A percentile compares a stretch with the other conserved stretches of the same genome.
These are phyloP conservation scores for Lenwebbia sp. DNA, from an alignment of 345 rosid species.

Conservation along the genomic window DNA sequence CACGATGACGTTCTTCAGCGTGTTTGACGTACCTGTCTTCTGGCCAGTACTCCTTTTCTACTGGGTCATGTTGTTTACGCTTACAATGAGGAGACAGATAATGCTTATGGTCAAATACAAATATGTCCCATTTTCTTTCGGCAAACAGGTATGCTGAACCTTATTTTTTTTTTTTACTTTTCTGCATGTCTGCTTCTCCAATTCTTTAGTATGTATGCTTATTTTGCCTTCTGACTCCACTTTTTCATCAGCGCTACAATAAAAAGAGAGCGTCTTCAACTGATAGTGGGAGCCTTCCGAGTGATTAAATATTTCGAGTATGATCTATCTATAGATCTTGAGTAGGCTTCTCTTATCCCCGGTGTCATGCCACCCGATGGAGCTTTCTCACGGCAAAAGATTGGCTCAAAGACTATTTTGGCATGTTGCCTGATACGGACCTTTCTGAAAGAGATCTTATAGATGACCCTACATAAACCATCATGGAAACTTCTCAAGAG, in stretches of 20 bases:
- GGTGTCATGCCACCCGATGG: not conserved
- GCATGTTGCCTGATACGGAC: not conserved
- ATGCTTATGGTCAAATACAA: conserved; percentile 89
- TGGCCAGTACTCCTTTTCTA: conserved; percentile 98
- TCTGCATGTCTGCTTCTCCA: not conserved
- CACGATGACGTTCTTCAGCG: conserved; percentile 61
- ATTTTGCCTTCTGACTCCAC: not conserved
- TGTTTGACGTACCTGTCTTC: conserved; percentile 85
- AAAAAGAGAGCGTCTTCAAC: conserved; percentile 47
- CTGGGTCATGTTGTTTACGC: conserved; percentile 62
- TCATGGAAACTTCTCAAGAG: not conserved
- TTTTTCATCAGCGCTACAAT: conserved; percentile 40
- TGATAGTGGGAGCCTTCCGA: conserved; percentile 26
- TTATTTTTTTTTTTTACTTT: not conserved
- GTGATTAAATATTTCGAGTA: conserved; percentile 16
- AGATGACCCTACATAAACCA: not conserved
- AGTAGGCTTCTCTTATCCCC: not conserved
- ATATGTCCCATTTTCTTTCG: conserved; percentile 86
- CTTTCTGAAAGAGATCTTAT: not conserved
- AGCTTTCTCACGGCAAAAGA: not conserved
- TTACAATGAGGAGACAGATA: conserved; percentile 90
- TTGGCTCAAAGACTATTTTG: not conserved
- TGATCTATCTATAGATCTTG: not conserved
- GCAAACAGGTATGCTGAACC: conserved; percentile 55
- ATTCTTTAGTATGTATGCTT: not conserved